Evolutionary conservation across 2,329 filamentous ascomycete species (phyloP).

Genomic region (Venturia effusa): DNA sequence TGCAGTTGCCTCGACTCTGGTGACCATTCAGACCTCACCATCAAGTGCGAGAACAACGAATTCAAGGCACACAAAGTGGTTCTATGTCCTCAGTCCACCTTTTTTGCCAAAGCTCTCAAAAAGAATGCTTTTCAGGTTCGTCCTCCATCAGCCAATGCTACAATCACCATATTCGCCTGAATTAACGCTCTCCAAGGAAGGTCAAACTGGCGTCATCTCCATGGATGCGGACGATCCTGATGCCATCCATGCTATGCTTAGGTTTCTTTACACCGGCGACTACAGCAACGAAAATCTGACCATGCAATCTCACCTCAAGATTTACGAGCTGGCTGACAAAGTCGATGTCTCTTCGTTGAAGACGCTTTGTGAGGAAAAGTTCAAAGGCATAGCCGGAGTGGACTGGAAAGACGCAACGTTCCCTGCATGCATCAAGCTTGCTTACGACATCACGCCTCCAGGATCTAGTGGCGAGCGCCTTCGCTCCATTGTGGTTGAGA

Average conservation of each 20-base stretch:
- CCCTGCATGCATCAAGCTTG: not conserved
- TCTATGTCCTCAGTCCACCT: not conserved
- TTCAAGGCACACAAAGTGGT: constrained; percentile 2
- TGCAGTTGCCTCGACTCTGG: not conserved
- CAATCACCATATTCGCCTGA: not conserved
- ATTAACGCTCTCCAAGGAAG: not conserved
- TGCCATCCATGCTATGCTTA: not conserved
- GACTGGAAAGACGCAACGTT: not conserved
- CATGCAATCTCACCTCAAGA: not conserved
- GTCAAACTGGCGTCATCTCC: not conserved
- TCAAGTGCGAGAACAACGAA: not conserved
- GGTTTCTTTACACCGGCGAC: not conserved
- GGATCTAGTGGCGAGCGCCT: not conserved
- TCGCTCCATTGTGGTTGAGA: not conserved
- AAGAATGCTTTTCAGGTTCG: not conserved
- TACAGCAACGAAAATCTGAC: not conserved
- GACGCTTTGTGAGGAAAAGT: not conserved
- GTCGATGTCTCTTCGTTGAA: not conserved
- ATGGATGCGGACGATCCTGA: constrained; percentile 3
- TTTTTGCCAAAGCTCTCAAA: constrained; percentile 6
- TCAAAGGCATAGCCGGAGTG: not conserved
- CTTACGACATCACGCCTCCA: not conserved
- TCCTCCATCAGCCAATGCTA: not conserved
- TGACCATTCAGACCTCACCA: not conserved
- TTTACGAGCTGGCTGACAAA: constrained; percentile 5